These are phyloP conservation scores for Rheum nobile DNA, from an alignment of 148 eudicot species.

Conservation along the genomic window DNA sequence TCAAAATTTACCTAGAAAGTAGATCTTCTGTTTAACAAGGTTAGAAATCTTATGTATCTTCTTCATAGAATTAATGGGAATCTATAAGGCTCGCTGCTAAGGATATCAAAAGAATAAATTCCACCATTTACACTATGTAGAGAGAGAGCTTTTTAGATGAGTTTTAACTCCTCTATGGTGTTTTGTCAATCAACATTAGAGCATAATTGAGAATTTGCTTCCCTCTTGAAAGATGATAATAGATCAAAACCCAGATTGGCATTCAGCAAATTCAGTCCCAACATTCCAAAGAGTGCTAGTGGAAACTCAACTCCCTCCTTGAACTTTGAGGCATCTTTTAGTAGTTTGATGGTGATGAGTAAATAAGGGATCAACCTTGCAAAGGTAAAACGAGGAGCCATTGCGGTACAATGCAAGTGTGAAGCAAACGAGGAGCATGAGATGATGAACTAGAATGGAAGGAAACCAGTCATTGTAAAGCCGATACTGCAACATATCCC, in stretches of 20 bases:
- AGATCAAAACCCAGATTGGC: slow-evolving; percentile 61
- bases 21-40: background rate
- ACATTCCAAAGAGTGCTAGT: slow-evolving; percentile 76
- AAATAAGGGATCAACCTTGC: slow-evolving; percentile 55
- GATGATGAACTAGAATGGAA: slow-evolving; percentile 67
- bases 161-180: too few species aligned
- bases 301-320: slow-evolving; percentile 68
- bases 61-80: background rate
- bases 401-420: slow-evolving; percentile 73
- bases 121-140: background rate
- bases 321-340: slow-evolving; percentile 74
- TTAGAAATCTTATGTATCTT: background rate
- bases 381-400: slow-evolving; percentile 47
- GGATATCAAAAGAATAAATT: background rate
- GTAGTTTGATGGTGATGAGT: slow-evolving; percentile 66
- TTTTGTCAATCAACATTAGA: slow-evolving; percentile 12
- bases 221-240: slow-evolving; percentile 48
- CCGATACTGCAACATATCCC: slow-evolving; percentile 59
- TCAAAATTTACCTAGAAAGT: too few species aligned
- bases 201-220: slow-evolving; percentile 19
- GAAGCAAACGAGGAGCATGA: slow-evolving; percentile 77
- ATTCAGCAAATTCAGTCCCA: slow-evolving; percentile 72
- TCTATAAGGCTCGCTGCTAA: background rate
- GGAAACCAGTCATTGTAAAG: slow-evolving; percentile 64
- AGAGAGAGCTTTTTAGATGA: too few species aligned